Evolutionary conservation across 1,284 basidiomycete species (phyloP).

Genomic region (Tilletiaria anomala): DNA sequence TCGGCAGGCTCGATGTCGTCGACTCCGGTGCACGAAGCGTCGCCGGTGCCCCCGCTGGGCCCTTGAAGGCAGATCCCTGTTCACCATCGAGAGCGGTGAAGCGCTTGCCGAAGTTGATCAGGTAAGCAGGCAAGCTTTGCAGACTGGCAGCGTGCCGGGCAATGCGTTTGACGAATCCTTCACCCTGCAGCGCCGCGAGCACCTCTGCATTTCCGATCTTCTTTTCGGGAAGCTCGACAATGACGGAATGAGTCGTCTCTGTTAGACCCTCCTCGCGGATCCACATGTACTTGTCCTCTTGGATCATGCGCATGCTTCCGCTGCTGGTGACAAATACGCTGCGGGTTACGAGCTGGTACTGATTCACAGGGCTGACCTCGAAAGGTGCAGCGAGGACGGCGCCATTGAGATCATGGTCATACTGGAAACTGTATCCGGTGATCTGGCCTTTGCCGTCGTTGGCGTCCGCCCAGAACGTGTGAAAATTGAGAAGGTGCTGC

Average conservation of each 20-base stretch:
- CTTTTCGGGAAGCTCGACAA: slow-evolving; percentile 64
- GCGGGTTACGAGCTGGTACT: slow-evolving; percentile 44
- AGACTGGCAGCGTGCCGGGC: slow-evolving; percentile 22
- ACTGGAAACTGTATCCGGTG: slow-evolving; percentile 55
- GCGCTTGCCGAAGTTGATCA: slow-evolving; percentile 54
- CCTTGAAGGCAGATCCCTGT: too few species aligned
- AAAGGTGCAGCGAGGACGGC: slow-evolving; percentile 46
- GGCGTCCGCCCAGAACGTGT: slow-evolving; percentile 51
- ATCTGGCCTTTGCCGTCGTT: slow-evolving; percentile 48
- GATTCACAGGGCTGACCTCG: slow-evolving; percentile 45
- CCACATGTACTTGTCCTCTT: slow-evolving; percentile 55
- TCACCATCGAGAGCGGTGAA: slow-evolving; percentile 47
- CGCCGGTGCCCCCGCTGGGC: too few species aligned
- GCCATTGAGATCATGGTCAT: slow-evolving; percentile 58
- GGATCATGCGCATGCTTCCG: slow-evolving; percentile 64
- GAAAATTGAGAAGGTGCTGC: slow-evolving; percentile 42
- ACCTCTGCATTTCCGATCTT: slow-evolving; percentile 38
- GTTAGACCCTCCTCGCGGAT: slow-evolving; percentile 67
- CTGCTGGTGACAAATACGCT: slow-evolving; percentile 58
- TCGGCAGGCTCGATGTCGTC: neutral
- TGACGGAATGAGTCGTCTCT: slow-evolving; percentile 46
- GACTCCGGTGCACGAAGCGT: slow-evolving; percentile 1
- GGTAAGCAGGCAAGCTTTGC: slow-evolving; percentile 59
- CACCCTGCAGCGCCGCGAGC: slow-evolving; percentile 37
- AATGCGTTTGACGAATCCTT: slow-evolving; percentile 47